Percentiles rank a stretch among this genome's conserved stretches.
phyloP scores from a whole-genome alignment of 805 yeast genomes.

The Candida pseudofarinosa region DNA sequence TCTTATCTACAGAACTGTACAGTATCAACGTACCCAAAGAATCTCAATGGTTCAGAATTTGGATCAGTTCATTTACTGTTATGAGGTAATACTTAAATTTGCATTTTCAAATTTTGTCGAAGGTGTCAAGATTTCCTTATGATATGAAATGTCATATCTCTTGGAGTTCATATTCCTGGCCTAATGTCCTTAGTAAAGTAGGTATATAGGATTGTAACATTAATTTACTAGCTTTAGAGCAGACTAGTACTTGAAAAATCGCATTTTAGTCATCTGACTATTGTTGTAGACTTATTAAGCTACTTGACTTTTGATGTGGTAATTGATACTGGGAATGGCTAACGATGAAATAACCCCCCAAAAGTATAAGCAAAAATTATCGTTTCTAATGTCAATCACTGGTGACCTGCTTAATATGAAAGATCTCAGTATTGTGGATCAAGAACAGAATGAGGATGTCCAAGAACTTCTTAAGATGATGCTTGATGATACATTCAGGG shows the following conservation, averaged over 20 bases:
- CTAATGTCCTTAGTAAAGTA: too few relatives aligned
- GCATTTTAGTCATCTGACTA: neutral
- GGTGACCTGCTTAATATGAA: neutral
- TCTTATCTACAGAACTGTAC: slow-evolving; percentile 58
- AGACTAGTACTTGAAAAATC: too few relatives aligned
- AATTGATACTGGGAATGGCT: neutral
- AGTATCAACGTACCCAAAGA: slow-evolving; percentile 67
- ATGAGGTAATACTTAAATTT: slow-evolving; percentile 50
- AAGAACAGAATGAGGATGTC: too few relatives aligned
- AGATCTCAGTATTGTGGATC: neutral
- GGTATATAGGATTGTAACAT: too few relatives aligned
- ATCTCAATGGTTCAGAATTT: slow-evolving; percentile 82
- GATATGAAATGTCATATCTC: neutral
- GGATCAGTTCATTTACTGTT: slow-evolving; percentile 69
- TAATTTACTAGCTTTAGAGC: too few relatives aligned
- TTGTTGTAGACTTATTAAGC: neutral
- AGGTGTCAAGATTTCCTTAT: neutral
- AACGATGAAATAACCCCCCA: neutral
- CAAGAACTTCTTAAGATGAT: neutral
- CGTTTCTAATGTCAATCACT: neutral
- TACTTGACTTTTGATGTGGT: neutral
- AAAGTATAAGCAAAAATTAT: neutral
- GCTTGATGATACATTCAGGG: neutral
- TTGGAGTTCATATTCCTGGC: too few relatives aligned
- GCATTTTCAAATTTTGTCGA: slow-evolving; percentile 7